Base-by-base conservation (phyloP, 495 filamentous ascomycete species). In the Aspergillus biplanus region DNA sequence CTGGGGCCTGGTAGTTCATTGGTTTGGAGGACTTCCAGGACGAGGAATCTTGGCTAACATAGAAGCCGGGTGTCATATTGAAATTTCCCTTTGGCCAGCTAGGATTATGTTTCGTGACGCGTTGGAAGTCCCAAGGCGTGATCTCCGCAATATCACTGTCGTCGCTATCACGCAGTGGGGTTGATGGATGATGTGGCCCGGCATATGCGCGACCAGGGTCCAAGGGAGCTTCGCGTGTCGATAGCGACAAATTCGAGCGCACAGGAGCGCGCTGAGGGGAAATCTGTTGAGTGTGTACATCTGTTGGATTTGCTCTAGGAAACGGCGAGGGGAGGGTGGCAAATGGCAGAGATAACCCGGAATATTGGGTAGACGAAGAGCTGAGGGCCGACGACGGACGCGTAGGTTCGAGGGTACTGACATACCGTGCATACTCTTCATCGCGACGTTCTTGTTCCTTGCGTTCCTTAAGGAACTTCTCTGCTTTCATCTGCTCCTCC, bases 401-500 rank as follows among this genome's bases (percentile, higher is more conserved):
- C 12, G 52, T 53, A 32, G 27, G 31, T 32, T 67, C 65, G 37
- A 35, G 67, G 55, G 53, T 56, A 52, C 56, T 66, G 58, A 77
- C 61, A 47, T 58, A 71, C 33, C 79, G 77, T 58, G 83, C 84
- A 61, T 78, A 70, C 63, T 82, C 81, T 47, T 67, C 82, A 62
- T 87, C 85, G n/a, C 61, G 69, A 32, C 72, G 77, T 59, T 80
- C 76, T 60, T 75, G 75, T 67, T 76, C 64, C 44, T 71, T 67
- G 32, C 67, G 69, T 13, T 72, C 71, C 63, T 75, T 52, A 7
- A 74, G 52, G 33, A 64, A 71, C 57, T 72, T 70, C 59, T 81
- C 79, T 32, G 74, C 69, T 58, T 71, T 67, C 52, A 58, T 68
- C 35, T 77, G 74, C 52, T 81, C 80, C 34, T 74, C 71, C 32